Conservation (phyloP, 225 moss, liverwort and hornwort genomes). For the Asterella californica region DNA sequence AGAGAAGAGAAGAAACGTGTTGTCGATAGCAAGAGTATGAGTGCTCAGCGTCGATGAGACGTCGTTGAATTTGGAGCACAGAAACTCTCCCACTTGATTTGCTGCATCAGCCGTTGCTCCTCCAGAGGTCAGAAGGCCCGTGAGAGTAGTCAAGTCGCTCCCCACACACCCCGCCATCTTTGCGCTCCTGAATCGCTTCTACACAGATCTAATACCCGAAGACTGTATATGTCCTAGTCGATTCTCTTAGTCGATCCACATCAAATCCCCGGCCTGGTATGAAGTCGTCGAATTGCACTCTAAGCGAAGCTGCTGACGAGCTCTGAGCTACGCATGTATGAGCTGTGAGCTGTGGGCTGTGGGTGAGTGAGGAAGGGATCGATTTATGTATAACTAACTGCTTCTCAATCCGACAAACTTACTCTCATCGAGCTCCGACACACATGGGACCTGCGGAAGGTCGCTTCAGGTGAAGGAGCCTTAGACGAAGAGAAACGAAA, state of each 20-base stretch:
- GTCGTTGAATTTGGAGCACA: conserved; percentile 42
- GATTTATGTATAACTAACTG: not conserved
- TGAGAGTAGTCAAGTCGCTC: conserved; percentile 29
- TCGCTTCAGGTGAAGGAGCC: not conserved
- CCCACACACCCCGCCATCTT: conserved; percentile 24
- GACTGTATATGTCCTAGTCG: not conserved
- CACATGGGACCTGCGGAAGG: not conserved
- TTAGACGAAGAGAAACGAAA: not conserved
- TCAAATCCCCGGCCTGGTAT: no score
- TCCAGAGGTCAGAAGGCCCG: conserved; percentile 32
- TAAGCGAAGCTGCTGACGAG: not conserved
- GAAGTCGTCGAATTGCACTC: not conserved
- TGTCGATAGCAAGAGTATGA: conserved; percentile 43
- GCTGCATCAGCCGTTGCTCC: conserved; percentile 16
- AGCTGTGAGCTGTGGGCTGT: not conserved
- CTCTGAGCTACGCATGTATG: not conserved
- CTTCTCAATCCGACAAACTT: not conserved
- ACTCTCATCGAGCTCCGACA: not conserved
- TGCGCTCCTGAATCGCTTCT: not conserved
- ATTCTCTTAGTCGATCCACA: not conserved
- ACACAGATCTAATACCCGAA: not conserved
- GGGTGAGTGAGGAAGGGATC: not conserved
- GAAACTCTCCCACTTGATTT: conserved; percentile 27
- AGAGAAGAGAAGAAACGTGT: conserved; percentile 53
- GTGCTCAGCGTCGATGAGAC: conserved; percentile 28